Evolutionary conservation across 2,329 filamentous ascomycete species (phyloP), one percentile per base, ranked within the genome.

Genomic region (Fusarium ambrosium): DNA sequence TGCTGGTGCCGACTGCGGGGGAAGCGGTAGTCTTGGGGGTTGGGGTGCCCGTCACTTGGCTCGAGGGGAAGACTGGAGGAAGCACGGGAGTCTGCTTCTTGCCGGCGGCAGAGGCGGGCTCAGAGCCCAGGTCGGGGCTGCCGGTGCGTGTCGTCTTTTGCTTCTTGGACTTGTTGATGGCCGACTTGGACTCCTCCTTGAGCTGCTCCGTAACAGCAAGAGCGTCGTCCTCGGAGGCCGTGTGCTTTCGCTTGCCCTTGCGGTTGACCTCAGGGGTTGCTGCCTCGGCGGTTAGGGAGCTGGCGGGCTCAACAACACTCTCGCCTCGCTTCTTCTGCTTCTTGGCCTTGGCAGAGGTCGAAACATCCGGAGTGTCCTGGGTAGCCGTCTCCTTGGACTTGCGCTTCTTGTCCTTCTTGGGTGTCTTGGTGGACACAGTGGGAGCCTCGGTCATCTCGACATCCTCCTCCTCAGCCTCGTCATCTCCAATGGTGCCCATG

Each of bases 391-490:
- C 79, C 77, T 64, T 79, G 59, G 65, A 68, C 71, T 80, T 82
- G 60, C 68, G 74, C 64, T 79, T 81, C 78, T 83, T 84, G 18
- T 82, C 70, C 71, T 83, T 82, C 76, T 82, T 84, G 43, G 70
- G 36, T 13, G 74, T 43, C 60, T 78, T 79, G 34, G 76, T 51
- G 3, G 79, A 63, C 4, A 77, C 61, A 16, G 79, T 64, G n/a
- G 85, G 78, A 2, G 83, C 84, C 32, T 85, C 82, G 0, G 77
- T 73, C 86, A 88, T 87, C 70, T 87, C 86, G 7, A 83, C 80
- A 67, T 85, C 85, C 6, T 83, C 84, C 18, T 87, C 85, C 14
- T 86, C 86, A 78, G 88, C 76, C 1, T 76, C 82, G 29, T 85
- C 86, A n/a, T 41, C 64, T 13, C 86, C 86, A 73, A 87, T 87